Percentiles rank a stretch among this genome's conserved stretches.
phyloP scores from a whole-genome alignment of 768 basidiomycete genomes.

The Wakefieldia striispora region DNA sequence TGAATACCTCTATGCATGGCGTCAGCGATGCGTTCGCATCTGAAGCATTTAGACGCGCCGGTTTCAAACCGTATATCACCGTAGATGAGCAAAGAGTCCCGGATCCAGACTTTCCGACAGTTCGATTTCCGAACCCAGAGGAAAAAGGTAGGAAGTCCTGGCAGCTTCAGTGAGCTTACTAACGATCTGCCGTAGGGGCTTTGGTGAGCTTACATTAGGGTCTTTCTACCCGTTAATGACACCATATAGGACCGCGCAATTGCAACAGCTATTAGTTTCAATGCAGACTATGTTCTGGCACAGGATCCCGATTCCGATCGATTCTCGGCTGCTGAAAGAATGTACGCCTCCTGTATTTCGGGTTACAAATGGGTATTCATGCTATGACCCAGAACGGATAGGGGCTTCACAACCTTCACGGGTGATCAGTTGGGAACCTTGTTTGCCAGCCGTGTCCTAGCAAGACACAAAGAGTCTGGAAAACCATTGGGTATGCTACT shows the following conservation, averaged over 20 bases:
- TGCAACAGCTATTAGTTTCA: slow-evolving; percentile 50
- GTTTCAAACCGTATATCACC: slow-evolving; percentile 56
- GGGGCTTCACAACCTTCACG: slow-evolving; percentile 69
- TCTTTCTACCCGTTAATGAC: slow-evolving; percentile 1
- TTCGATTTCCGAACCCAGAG: slow-evolving; percentile 86
- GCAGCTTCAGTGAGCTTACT: slow-evolving; percentile 1
- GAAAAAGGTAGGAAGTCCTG: slow-evolving; percentile 61
- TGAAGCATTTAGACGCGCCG: slow-evolving; percentile 55
- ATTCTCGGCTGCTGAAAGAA: slow-evolving; percentile 73
- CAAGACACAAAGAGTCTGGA: slow-evolving; percentile 44
- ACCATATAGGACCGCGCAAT: slow-evolving; percentile 67
- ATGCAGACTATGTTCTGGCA: slow-evolving; percentile 68
- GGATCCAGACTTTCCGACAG: slow-evolving; percentile 85
- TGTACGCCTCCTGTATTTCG: slow-evolving; percentile 36
- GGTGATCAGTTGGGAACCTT: slow-evolving; percentile 79
- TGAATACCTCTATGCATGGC: slow-evolving; percentile 91
- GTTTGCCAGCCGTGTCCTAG: slow-evolving; percentile 47
- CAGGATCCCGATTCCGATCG: slow-evolving; percentile 90
- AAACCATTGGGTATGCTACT: slow-evolving; percentile 40
- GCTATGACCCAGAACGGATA: slow-evolving; percentile 30
- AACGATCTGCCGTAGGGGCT: slow-evolving; percentile 38
- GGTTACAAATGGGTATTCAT: slow-evolving; percentile 1
- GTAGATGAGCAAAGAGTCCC: slow-evolving; percentile 68
- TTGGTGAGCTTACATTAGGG: slow-evolving; percentile 36
- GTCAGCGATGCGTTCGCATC: slow-evolving; percentile 69